Evolutionary conservation across 192 early-diverging fungal genomes (phyloP).

Genomic region (Podila epicladia): DNA sequence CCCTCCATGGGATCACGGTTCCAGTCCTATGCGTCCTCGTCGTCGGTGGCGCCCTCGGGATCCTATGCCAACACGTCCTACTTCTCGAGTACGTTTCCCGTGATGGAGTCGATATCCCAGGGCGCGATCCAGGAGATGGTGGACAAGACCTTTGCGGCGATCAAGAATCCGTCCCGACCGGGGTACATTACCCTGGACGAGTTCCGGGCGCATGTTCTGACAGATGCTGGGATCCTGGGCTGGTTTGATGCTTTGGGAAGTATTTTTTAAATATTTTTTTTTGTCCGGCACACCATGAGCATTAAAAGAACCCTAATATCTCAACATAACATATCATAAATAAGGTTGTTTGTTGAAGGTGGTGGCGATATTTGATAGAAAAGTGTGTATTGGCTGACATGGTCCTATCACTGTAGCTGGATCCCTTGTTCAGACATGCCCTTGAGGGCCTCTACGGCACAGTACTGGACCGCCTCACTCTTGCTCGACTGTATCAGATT

Average conservation of each 20-base stretch:
- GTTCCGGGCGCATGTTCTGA: constrained; percentile 81
- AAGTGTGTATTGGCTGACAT: too few species aligned
- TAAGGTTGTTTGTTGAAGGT: background rate
- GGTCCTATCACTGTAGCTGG: constrained; percentile 1
- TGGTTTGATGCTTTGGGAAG: constrained; percentile 94
- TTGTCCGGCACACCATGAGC: too few species aligned
- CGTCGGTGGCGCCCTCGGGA: constrained; percentile 25
- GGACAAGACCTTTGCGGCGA: constrained; percentile 81
- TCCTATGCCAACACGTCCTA: constrained; percentile 56
- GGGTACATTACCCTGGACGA: constrained; percentile 82
- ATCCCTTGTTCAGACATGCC: constrained; percentile 59
- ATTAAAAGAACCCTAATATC: background rate
- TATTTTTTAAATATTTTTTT: constrained; percentile 25
- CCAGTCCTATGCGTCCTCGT: constrained; percentile 19
- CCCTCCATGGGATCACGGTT: constrained; percentile 9
- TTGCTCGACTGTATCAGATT: constrained; percentile 58
- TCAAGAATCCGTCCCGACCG: constrained; percentile 58
- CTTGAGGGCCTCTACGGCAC: constrained; percentile 68
- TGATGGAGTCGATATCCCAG: constrained; percentile 93
- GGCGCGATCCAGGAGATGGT: constrained; percentile 96
- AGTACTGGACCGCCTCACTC: constrained; percentile 56
- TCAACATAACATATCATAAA: background rate
- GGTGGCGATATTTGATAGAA: too few species aligned
- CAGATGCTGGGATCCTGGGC: constrained; percentile 81
- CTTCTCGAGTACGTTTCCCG: constrained; percentile 77